phyloP scores from a whole-genome alignment of 129 eudicot genomes.

The Chrysanthemum seticuspe region DNA sequence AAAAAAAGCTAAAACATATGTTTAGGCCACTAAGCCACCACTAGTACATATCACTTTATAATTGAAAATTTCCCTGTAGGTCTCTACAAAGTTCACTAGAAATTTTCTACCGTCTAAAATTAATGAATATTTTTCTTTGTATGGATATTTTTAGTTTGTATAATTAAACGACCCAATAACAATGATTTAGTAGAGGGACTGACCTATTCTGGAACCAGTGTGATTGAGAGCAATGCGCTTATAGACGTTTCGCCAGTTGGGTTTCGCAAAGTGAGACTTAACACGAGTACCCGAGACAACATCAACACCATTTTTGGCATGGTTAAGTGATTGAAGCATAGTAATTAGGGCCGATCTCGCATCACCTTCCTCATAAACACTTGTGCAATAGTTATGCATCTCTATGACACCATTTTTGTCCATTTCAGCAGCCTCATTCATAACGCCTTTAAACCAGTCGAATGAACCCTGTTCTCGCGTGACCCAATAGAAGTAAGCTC shows the following conservation, averaged over 20 bases:
- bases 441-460: conserved; percentile 87
- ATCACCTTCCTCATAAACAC: conserved; percentile 90
- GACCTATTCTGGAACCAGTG: conserved; percentile 51
- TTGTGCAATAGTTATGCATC: conserved; percentile 82
- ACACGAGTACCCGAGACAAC: conserved; percentile 85
- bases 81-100: neutral
- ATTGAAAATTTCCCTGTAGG: neutral
- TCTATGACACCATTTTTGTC: conserved; percentile 75
- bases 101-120: no score
- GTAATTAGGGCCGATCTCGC: conserved; percentile 74
- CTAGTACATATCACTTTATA: conserved; percentile 15
- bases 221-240: conserved; percentile 73
- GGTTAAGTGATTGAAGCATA: conserved; percentile 76
- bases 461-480: conserved; percentile 92
- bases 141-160: neutral
- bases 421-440: conserved; percentile 79
- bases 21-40: conserved; percentile 3
- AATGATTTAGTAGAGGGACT: conserved; percentile 27
- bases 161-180: neutral
- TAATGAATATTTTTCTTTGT: neutral
- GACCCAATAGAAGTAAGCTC: conserved; percentile 91
- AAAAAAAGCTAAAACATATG: neutral
- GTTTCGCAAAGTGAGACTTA: conserved; percentile 86
- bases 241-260: conserved; percentile 72
- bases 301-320: conserved; percentile 80